Conservation (phyloP, 2,329 filamentous ascomycete genomes). For the Chaetoscypha palmicola region DNA sequence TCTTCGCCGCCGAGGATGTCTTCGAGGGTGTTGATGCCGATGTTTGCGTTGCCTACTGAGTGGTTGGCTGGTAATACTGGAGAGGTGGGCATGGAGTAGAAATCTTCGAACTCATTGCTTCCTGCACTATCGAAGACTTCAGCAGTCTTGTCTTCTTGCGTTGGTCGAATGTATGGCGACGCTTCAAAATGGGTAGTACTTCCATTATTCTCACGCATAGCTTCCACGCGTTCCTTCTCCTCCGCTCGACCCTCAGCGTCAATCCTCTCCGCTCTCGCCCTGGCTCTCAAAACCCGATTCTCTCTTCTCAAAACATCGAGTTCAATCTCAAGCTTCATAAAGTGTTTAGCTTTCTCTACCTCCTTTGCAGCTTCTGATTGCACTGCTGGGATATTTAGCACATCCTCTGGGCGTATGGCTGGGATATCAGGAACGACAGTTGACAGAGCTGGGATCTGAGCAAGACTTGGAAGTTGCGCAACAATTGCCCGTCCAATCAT, state of each 20-base stretch:
- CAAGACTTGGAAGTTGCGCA: neutral
- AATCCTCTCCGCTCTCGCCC: neutral
- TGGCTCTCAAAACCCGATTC: conserved; percentile 5
- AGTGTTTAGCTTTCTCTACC: neutral
- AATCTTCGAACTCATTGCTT: too few relatives aligned
- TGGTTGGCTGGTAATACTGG: neutral
- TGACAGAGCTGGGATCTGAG: neutral
- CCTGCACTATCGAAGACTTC: neutral
- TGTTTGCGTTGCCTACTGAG: conserved; percentile 4
- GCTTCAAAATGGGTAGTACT: too few relatives aligned
- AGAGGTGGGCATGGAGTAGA: neutral
- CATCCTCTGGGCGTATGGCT: neutral
- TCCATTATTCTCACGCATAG: neutral
- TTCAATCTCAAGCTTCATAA: conserved; percentile 14
- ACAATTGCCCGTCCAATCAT: neutral
- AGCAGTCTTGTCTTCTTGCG: too few relatives aligned
- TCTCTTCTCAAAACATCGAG: conserved; percentile 18
- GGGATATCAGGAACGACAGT: too few relatives aligned
- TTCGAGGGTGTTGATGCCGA: conserved; percentile 13
- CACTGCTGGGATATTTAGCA: too few relatives aligned
- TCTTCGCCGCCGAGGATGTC: conserved; percentile 7
- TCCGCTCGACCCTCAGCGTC: neutral
- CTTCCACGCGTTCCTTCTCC: neutral
- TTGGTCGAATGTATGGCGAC: too few relatives aligned
- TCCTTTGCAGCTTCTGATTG: neutral